phyloP scores from a whole-genome alignment of 2,329 filamentous ascomycete species.

The Trichophyton simii region DNA sequence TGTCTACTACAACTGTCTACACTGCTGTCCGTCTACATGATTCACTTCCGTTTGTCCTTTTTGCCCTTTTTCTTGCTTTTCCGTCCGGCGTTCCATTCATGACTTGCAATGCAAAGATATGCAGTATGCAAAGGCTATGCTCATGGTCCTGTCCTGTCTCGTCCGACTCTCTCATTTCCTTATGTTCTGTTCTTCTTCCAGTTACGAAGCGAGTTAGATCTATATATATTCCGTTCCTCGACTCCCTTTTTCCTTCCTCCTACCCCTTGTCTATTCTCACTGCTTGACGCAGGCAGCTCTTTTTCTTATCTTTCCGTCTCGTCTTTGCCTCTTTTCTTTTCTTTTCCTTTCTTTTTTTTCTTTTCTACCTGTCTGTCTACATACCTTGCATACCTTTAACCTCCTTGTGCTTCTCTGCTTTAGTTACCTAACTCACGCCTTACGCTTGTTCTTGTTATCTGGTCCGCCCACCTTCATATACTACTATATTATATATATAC shows the following conservation, averaged over 20 bases:
- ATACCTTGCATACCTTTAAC: neutral
- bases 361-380: neutral
- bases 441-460: neutral
- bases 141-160: neutral
- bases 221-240: neutral
- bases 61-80: neutral
- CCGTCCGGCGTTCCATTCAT: neutral
- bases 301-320: neutral
- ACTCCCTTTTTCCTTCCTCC: neutral
- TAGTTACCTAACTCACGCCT: neutral
- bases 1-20: too few species aligned
- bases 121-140: neutral
- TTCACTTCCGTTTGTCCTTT: neutral
- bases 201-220: neutral
- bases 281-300: neutral
- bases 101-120: neutral
- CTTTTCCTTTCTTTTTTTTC: too few species aligned
- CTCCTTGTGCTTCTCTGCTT: neutral
- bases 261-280: neutral
- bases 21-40: too few species aligned
- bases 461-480: neutral
- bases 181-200: neutral
- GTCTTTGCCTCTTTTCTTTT: neutral
- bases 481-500: neutral
- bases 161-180: neutral